phyloP scores from a whole-genome alignment of 176 grass and related monocot species.

The Eleusine indica region DNA sequence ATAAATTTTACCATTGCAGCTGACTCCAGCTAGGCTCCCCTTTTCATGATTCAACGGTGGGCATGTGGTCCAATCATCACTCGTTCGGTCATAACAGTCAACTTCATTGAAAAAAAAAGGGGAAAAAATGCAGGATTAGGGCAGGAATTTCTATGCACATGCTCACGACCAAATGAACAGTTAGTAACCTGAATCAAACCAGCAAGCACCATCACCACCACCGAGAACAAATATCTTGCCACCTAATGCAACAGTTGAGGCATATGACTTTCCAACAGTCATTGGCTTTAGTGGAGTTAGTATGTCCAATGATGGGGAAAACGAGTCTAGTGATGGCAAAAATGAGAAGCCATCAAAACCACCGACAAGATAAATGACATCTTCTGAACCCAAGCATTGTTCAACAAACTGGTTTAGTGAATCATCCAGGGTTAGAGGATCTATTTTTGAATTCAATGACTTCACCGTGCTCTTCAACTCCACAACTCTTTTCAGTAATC shows the following conservation, averaged over 20 bases:
- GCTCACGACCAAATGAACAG: constrained; percentile 1
- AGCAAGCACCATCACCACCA: constrained; percentile 66
- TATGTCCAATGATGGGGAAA: constrained; percentile 74
- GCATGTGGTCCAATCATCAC: constrained; percentile 64
- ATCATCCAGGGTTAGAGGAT: constrained; percentile 58
- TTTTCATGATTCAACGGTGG: constrained; percentile 55
- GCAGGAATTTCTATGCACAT: background rate
- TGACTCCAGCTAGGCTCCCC: constrained; percentile 63
- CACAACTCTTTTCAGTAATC: constrained; percentile 47
- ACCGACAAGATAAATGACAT: constrained; percentile 78
- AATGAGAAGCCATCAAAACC: constrained; percentile 66
- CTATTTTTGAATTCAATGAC: constrained; percentile 59
- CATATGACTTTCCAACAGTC: constrained; percentile 54
- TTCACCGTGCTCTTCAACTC: constrained; percentile 49
- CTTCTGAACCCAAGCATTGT: constrained; percentile 70
- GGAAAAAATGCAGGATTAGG: constrained; percentile 22
- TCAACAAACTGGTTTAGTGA: constrained; percentile 69
- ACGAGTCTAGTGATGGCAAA: constrained; percentile 64
- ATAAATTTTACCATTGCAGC: constrained; percentile 68
- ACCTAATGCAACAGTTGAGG: constrained; percentile 63
- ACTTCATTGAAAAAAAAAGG: constrained; percentile 55
- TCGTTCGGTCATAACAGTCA: constrained; percentile 67
- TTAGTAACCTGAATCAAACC: constrained; percentile 71
- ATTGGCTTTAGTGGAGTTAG: constrained; percentile 72
- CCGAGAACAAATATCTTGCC: constrained; percentile 82